These are phyloP conservation scores for Chalaropsis ovoidea DNA, from an alignment of 2,329 filamentous ascomycete genomes.

Conservation along the genomic window DNA sequence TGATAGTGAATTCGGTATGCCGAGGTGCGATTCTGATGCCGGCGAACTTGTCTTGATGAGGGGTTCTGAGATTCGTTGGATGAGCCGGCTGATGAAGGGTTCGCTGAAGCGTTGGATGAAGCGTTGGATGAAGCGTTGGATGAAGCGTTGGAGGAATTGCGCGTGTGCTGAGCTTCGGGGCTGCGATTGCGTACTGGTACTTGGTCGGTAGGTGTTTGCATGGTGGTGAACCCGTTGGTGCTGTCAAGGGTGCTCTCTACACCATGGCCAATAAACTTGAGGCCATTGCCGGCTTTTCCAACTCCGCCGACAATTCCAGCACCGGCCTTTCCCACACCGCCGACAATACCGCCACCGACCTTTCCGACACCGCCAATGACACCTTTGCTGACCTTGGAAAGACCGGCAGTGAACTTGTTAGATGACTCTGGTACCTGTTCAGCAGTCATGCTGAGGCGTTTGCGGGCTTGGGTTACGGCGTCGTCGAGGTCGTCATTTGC, in stretches of 20 bases:
- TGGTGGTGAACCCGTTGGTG: conserved; percentile 44
- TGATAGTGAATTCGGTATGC: conserved; percentile 17
- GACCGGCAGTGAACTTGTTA: conserved; percentile 33
- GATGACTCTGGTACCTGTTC: conserved; percentile 29
- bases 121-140: conserved; percentile 11
- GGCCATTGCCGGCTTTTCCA: conserved; percentile 37
- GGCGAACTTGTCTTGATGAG: not conserved
- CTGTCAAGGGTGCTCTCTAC: conserved; percentile 45
- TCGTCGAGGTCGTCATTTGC: conserved; percentile 44
- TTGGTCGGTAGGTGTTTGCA: conserved; percentile 24
- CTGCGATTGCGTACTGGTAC: conserved; percentile 22
- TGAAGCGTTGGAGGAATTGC: not conserved
- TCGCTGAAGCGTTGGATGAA: not conserved
- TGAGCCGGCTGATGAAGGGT: not conserved
- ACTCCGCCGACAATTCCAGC: conserved; percentile 29
- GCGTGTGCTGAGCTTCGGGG: conserved; percentile 25
- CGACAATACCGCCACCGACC: conserved; percentile 21
- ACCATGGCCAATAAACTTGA: conserved; percentile 41
- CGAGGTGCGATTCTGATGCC: not conserved
- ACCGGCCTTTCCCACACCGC: conserved; percentile 20
- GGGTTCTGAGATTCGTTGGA: conserved; percentile 20
- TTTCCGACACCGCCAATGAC: conserved; percentile 22
- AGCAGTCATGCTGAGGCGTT: conserved; percentile 18
- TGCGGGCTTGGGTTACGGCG: conserved; percentile 35
- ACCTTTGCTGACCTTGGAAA: conserved; percentile 26